Base-by-base conservation (phyloP, 176 grass and related monocot species). In the Aegilops longissima region DNA sequence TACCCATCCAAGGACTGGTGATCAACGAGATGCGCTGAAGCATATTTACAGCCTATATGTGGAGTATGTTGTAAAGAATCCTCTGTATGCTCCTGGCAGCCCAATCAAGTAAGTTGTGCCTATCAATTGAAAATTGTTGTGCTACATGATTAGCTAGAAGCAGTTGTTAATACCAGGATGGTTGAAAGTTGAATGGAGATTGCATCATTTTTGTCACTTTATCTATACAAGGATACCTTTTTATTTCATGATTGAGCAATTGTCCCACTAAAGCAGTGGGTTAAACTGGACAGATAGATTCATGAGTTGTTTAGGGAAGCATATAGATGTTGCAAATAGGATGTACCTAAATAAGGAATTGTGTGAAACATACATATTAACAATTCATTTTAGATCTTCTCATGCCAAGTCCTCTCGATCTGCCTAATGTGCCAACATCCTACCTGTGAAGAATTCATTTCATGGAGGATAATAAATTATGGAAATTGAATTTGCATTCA, bases 21-120 rank as follows among this genome's bases (percentile, higher is more conserved):
- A 98, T 90, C 93, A 96, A 80, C 77, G 92, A 80, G 93, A 96
- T 62, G 88, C 90, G 0, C 66, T 98, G 85, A 98, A 96, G 90
- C 86, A 98, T 83, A 94, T 98, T 49, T 98, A 98, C 85, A 96
- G 95, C 33, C 82, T 96, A 58, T 96, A 98, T 52, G 97, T 98
- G 62, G 93, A 98, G 10, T 98, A 96, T 90, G 93, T 98, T 92
- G 92, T 98, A 71, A 98, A 96, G 74, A 98, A 96, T 91, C 93
- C 97, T 86, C 77, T 98, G 21, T 94, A 96, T 42, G 62, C 89
- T 82, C 92, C 94, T 66, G 92, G 93, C 10, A 88, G 88, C 66
- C 87, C 92, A 78, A 94, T 98, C 87, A 93, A 94, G 97, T 98
- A 93, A 84, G 87, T 71, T 61, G 52, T 33, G 12, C 61, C 7